A percentile compares a stretch with the other conserved stretches of the same genome.
phyloP scores from a whole-genome alignment of 345 rosid species.

The Diplotaxis tenuifolia region DNA sequence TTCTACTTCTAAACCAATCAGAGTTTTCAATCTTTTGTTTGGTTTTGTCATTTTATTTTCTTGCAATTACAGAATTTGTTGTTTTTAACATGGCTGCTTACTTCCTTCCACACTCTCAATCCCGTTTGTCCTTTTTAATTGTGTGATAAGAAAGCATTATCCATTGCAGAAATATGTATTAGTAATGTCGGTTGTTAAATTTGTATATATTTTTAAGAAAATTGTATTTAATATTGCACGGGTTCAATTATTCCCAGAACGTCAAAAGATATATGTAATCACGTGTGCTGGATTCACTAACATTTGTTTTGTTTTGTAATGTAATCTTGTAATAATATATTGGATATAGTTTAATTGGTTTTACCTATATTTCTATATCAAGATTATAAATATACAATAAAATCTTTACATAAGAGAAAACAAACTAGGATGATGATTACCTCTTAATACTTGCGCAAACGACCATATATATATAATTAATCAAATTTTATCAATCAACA shows the following conservation, averaged over 20 bases:
- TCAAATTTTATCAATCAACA: too few relatives aligned
- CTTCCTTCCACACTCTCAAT: conserved; percentile 28
- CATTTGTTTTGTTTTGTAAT: background rate
- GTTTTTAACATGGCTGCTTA: conserved; percentile 6
- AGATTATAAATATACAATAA: background rate
- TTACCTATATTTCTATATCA: conserved; percentile 7
- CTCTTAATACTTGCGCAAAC: too few relatives aligned
- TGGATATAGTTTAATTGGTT: background rate
- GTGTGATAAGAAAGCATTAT: conserved; percentile 23
- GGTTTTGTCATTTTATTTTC: background rate
- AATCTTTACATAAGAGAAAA: background rate
- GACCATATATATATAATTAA: too few relatives aligned
- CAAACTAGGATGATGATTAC: background rate
- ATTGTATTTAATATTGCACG: conserved; percentile 7
- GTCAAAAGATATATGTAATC: background rate
- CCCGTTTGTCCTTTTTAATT: background rate
- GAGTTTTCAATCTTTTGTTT: background rate
- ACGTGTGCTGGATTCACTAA: conserved; percentile 9
- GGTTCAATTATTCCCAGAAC: conserved; percentile 4
- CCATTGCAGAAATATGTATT: background rate
- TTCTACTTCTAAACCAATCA: conserved; percentile 26
- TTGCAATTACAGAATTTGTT: conserved; percentile 13
- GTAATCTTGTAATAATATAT: background rate
- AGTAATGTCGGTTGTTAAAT: conserved; percentile 13
- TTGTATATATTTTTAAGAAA: too few relatives aligned